A percentile compares a stretch with the other conserved stretches of the same genome.
Conservation (phyloP, 371 early-diverging fungal species). For the Paraphysoderma sedebokerense region DNA sequence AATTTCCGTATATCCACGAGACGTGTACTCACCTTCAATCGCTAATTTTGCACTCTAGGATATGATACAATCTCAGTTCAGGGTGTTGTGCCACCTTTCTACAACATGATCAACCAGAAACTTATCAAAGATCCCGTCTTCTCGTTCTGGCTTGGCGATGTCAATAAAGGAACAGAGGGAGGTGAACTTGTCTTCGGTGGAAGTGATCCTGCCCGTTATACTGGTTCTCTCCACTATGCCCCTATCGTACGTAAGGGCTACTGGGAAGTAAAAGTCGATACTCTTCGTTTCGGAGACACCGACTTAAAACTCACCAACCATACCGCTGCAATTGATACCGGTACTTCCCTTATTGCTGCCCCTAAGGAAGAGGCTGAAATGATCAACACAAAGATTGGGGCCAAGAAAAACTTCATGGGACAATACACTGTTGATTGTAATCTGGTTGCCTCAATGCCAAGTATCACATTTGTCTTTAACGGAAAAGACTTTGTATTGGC, state of each 20-base stretch:
- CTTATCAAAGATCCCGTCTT: conserved; percentile 64
- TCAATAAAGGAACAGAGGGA: conserved; percentile 15
- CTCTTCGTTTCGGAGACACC: conserved; percentile 43
- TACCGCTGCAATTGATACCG: conserved; percentile 72
- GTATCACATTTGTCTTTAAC: conserved; percentile 52
- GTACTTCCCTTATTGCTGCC: conserved; percentile 58
- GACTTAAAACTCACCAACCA: conserved; percentile 25
- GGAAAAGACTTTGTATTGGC: conserved; percentile 41
- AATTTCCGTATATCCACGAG: not conserved
- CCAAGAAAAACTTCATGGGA: conserved; percentile 71
- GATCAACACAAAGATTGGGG: conserved; percentile 72
- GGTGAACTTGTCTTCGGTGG: conserved; percentile 33
- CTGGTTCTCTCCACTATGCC: conserved; percentile 58
- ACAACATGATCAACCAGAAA: conserved; percentile 59
- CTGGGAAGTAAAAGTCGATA: conserved; percentile 78
- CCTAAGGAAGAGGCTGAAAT: conserved; percentile 55
- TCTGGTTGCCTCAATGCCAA: conserved; percentile 43
- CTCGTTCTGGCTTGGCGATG: conserved; percentile 56
- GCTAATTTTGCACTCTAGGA: conserved; percentile 12
- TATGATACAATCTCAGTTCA: conserved; percentile 78
- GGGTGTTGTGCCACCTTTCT: conserved; percentile 77
- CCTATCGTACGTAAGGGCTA: conserved; percentile 74
- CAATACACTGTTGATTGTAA: conserved; percentile 70
- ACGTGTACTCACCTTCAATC: not conserved
- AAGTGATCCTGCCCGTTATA: conserved; percentile 72